phyloP scores from a whole-genome alignment of 805 yeast genomes.

The Candida pseudofarinosa region DNA sequence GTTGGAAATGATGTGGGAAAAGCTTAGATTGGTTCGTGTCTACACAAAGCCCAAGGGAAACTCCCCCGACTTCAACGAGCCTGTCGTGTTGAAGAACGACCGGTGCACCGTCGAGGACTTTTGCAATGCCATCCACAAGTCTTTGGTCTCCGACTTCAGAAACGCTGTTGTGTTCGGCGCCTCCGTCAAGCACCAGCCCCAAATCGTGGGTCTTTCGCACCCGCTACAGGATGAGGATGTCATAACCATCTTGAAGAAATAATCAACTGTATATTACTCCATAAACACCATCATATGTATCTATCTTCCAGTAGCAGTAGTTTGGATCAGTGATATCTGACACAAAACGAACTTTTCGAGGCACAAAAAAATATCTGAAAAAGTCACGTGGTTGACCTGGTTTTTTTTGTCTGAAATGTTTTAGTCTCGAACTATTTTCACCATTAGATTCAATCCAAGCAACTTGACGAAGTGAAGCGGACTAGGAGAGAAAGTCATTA shows the following conservation, averaged over 20 bases:
- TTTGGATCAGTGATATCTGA: neutral
- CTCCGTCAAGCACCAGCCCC: slow-evolving; percentile 97
- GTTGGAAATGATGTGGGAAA: slow-evolving; percentile 93
- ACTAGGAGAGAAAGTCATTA: neutral
- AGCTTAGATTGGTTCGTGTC: slow-evolving; percentile 85
- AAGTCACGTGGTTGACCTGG: neutral
- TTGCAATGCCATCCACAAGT: slow-evolving; percentile 94
- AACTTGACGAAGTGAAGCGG: neutral
- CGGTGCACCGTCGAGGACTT: slow-evolving; percentile 89
- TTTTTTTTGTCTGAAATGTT: neutral
- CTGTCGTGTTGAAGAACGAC: slow-evolving; percentile 83
- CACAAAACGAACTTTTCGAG: neutral
- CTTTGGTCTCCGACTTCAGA: slow-evolving; percentile 88
- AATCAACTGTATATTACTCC: slow-evolving; percentile 6
- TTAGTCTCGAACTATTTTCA: neutral
- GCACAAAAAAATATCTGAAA: neutral
- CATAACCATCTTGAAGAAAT: slow-evolving; percentile 84
- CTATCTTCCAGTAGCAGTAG: too few relatives aligned
- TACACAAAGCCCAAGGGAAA: slow-evolving; percentile 96
- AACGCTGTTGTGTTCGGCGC: slow-evolving; percentile 90
- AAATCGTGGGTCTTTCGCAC: slow-evolving; percentile 86
- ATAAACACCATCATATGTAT: neutral
- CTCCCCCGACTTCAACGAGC: slow-evolving; percentile 91
- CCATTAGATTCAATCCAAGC: neutral
- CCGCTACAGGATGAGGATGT: slow-evolving; percentile 92